Evolutionary conservation across 352 stramenopile genomes (phyloP), one percentile per base, ranked within the genome.

Genomic region (Phytopythium chamaehyphon): DNA sequence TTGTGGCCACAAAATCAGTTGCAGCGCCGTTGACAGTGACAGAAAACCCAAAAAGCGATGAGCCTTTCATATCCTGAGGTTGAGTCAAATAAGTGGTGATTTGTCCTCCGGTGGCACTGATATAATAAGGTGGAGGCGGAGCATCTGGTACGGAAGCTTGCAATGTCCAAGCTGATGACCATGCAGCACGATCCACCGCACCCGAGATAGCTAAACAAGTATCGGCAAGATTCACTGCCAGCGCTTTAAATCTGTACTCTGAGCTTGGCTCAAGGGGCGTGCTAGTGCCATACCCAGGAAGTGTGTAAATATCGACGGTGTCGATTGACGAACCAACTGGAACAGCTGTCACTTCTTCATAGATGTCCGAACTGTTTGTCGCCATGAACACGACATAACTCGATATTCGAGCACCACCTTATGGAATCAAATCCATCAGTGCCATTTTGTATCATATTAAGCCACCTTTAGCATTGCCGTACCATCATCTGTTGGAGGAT

Each of bases 311-410:
- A 11, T 86, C 67, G 7, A 82, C 42, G 0, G 55, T 37, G 35
- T 67, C 51, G 1, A 69, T 54, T 3, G 45, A 40, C 0, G 52
- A 52, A 1, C 36, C 50, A 21, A 66, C 57, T 8, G 75, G 44
- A 21, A 38, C 79, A 15, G 54, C 69, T 7, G 49, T 50, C 10
- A 80, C 59, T 48, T 84, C 62, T 19, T 69, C 19, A 40, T 69
- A 86, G 16, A 33, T 36, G 19, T 28, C 54, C 23, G 46, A 61
- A 19, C 59, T 64, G 40, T 75, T 66, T 0, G 55, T 57, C 3
- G 71, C 51, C 51, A 86, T 71, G 46, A 71, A 89, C n/a, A 87
- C 66, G 0, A 82, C 53, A 35, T 80, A 89, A 16, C 73, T 69
- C 42, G 51, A 63, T 24, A 89, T 82, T 6, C 59, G 53, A 38